phyloP scores from a whole-genome alignment of 495 filamentous ascomycete genomes.

The Aspergillus affinis region DNA sequence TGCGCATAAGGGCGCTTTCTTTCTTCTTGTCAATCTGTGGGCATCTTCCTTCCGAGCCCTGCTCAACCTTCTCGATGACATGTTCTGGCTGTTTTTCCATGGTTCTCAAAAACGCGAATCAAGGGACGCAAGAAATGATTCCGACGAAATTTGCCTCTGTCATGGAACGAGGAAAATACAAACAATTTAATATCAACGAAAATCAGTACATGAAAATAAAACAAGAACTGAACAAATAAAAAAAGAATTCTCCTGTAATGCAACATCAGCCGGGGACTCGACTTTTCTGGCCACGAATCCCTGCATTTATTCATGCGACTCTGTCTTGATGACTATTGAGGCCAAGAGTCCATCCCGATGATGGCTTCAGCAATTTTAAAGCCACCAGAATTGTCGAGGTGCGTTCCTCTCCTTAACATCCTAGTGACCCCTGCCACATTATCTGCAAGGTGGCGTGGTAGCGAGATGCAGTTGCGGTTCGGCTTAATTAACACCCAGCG shows the following conservation, averaged over 20 bases:
- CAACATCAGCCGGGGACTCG: neutral
- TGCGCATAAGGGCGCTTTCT: constrained; percentile 1
- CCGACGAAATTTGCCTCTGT: neutral
- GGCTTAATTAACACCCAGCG: neutral
- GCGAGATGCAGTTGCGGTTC: neutral
- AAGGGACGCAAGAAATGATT: neutral
- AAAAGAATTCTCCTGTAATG: neutral
- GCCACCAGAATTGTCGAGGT: neutral
- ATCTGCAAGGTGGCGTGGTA: neutral
- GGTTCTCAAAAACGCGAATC: neutral
- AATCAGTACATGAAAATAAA: neutral
- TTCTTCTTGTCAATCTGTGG: constrained; percentile 1
- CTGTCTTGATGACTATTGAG: neutral
- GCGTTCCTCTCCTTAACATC: neutral
- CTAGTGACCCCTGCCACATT: neutral
- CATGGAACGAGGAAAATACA: neutral
- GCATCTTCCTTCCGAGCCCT: neutral
- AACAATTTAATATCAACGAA: neutral
- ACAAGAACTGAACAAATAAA: neutral
- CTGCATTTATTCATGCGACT: neutral
- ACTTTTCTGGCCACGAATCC: neutral
- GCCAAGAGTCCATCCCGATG: neutral
- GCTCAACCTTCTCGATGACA: constrained; percentile 3
- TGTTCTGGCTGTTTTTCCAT: constrained; percentile 3
- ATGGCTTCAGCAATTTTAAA: neutral